These are phyloP conservation scores for Nissolia schottii DNA, from an alignment of 306 rosid species.

Conservation along the genomic window DNA sequence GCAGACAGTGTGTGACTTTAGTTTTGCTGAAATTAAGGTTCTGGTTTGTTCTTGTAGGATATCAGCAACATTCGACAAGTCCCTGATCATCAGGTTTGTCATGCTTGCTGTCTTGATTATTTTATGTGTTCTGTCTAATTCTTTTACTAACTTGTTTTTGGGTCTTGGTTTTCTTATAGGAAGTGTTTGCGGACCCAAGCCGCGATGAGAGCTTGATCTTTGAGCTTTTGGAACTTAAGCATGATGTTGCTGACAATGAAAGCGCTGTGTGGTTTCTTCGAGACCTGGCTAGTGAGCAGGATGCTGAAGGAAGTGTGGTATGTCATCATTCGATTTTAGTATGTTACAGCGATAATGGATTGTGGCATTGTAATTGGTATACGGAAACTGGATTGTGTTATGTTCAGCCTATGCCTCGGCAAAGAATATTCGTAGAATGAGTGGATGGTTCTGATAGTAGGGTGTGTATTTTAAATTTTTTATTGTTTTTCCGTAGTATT, in stretches of 20 bases:
- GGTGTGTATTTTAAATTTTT: not conserved
- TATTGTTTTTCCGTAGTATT: not conserved
- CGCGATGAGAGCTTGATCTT: conserved; percentile 84
- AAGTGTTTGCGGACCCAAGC: conserved; percentile 65
- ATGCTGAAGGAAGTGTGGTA: conserved; percentile 78
- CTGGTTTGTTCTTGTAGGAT: conserved; percentile 45
- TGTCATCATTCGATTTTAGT: not conserved
- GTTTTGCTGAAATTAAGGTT: conserved; percentile 9
- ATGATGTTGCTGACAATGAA: conserved; percentile 63
- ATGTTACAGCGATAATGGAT: not conserved
- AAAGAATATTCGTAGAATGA: not conserved
- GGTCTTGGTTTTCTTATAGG: conserved; percentile 37
- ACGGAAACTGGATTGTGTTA: not conserved
- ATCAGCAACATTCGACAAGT: conserved; percentile 75
- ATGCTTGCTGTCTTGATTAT: not conserved
- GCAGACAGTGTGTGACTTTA: not conserved
- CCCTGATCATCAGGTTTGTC: conserved; percentile 80
- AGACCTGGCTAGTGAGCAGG: conserved; percentile 83
- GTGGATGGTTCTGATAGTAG: not conserved
- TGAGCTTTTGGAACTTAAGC: conserved; percentile 72
- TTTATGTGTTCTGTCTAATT: not conserved
- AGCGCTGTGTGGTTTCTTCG: conserved; percentile 92
- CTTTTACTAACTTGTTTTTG: not conserved
- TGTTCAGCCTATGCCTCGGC: not conserved
- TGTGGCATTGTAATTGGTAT: not conserved